A percentile compares a stretch with the other conserved stretches of the same genome.
These are phyloP conservation scores for Apiospora phragmitis DNA, from an alignment of 2,329 filamentous ascomycete species.

Conservation along the genomic window DNA sequence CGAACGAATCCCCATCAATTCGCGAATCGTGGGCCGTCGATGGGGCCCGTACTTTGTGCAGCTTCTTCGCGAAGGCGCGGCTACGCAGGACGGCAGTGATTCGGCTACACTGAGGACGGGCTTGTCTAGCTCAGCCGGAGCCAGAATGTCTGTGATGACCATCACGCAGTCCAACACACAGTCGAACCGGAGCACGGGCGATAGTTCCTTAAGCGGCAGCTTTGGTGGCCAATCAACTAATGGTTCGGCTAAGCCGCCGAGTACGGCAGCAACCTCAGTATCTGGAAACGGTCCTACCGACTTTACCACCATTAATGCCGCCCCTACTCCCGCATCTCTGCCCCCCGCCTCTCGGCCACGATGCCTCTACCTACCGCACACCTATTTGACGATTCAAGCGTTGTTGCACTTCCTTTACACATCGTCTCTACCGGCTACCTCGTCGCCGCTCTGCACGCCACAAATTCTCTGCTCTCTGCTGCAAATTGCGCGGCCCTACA, in stretches of 20 bases:
- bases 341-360: slow-evolving; percentile 71
- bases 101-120: slow-evolving; percentile 72
- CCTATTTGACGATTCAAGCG: slow-evolving; percentile 83
- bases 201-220: slow-evolving; percentile 46
- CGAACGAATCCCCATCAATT: slow-evolving; percentile 91
- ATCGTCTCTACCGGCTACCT: slow-evolving; percentile 75
- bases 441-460: slow-evolving; percentile 81
- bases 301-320: slow-evolving; percentile 51
- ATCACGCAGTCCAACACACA: slow-evolving; percentile 68
- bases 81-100: slow-evolving; percentile 71
- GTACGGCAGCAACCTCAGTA: slow-evolving; percentile 45
- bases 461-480: slow-evolving; percentile 95
- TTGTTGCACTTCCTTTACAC: slow-evolving; percentile 94
- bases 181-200: slow-evolving; percentile 46
- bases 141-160: slow-evolving; percentile 80
- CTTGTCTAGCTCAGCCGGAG: slow-evolving; percentile 54
- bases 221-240: slow-evolving; percentile 33
- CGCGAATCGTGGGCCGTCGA: slow-evolving; percentile 78
- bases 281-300: slow-evolving; percentile 42
- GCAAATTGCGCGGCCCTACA: slow-evolving; percentile 90
- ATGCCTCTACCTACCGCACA: slow-evolving; percentile 91
- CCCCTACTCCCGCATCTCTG: slow-evolving; percentile 57
- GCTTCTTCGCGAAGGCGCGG: slow-evolving; percentile 78
- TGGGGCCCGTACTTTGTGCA: slow-evolving; percentile 98
- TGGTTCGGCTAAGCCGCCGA: slow-evolving; percentile 42